Evolutionary conservation across 352 stramenopile genomes (phyloP).

Genomic region (Phytophthora pinifolia): DNA sequence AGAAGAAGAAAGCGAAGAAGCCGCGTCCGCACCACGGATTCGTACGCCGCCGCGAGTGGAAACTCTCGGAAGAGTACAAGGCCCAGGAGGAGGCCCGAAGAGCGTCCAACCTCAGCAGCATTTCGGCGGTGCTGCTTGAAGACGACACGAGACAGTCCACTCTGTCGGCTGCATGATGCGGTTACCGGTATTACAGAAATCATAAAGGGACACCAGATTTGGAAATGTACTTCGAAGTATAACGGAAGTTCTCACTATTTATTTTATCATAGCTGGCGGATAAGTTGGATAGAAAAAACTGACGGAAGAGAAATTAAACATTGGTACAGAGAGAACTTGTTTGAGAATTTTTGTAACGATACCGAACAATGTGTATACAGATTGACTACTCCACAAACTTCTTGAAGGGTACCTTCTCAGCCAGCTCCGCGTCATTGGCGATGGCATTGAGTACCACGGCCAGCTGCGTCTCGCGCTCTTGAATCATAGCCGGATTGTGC

Average conservation of each 20-base stretch:
- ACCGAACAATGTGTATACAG: neutral
- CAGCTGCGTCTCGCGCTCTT: constrained; percentile 66
- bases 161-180: constrained; percentile 6
- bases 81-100: constrained; percentile 34
- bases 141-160: constrained; percentile 30
- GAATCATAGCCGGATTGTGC: constrained; percentile 59
- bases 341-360: no score
- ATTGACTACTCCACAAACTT: constrained; percentile 41
- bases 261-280: no score
- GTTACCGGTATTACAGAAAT: no score
- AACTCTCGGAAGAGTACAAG: constrained; percentile 63
- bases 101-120: constrained; percentile 34
- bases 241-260: no score
- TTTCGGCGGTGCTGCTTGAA: constrained; percentile 40
- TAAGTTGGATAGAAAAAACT: no score
- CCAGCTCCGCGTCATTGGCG: constrained; percentile 44
- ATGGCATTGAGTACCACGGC: constrained; percentile 70
- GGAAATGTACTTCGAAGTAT: no score
- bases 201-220: no score
- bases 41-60: constrained; percentile 73
- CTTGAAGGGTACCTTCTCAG: constrained; percentile 53
- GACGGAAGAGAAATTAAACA: no score
- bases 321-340: no score
- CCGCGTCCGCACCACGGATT: constrained; percentile 58
- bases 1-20: constrained; percentile 52